phyloP scores from a whole-genome alignment of 805 yeast genomes.

The Candida maris region DNA sequence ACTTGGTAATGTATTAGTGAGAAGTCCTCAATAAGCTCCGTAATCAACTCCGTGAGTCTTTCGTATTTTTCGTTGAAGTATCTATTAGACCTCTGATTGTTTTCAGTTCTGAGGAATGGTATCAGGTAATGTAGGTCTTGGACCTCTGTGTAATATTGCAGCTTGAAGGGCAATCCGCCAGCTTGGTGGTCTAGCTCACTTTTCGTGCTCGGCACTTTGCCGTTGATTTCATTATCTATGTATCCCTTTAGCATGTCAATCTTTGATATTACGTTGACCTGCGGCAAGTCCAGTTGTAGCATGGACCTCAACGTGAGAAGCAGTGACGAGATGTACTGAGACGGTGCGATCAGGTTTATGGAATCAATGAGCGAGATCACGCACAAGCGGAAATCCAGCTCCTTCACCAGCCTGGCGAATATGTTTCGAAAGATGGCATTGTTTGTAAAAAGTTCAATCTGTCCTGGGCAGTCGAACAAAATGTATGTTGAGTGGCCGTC shows the following conservation, averaged over 20 bases:
- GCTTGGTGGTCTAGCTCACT: constrained; percentile 9
- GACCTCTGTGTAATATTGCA: constrained; percentile 89
- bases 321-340: constrained; percentile 81
- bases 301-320: constrained; percentile 81
- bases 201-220: constrained; percentile 14
- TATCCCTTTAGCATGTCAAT: constrained; percentile 73
- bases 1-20: constrained; percentile 87
- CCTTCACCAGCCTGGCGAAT: constrained; percentile 60
- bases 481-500: constrained; percentile 55
- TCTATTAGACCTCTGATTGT: constrained; percentile 59
- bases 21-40: constrained; percentile 82
- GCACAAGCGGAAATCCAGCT: constrained; percentile 66
- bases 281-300: constrained; percentile 92
- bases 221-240: constrained; percentile 26
- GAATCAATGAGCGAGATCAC: constrained; percentile 88
- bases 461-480: constrained; percentile 92
- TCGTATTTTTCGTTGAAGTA: constrained; percentile 45
- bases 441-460: constrained; percentile 91
- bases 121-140: constrained; percentile 71
- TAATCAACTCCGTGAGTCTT: constrained; percentile 68
- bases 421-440: constrained; percentile 70
- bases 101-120: constrained; percentile 70
- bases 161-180: constrained; percentile 75
- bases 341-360: constrained; percentile 75
- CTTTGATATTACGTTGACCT: constrained; percentile 86